A percentile compares a stretch with the other conserved stretches of the same genome.
These are phyloP conservation scores for Claviceps capensis DNA, from an alignment of 2,329 filamentous ascomycete species.

Conservation along the genomic window DNA sequence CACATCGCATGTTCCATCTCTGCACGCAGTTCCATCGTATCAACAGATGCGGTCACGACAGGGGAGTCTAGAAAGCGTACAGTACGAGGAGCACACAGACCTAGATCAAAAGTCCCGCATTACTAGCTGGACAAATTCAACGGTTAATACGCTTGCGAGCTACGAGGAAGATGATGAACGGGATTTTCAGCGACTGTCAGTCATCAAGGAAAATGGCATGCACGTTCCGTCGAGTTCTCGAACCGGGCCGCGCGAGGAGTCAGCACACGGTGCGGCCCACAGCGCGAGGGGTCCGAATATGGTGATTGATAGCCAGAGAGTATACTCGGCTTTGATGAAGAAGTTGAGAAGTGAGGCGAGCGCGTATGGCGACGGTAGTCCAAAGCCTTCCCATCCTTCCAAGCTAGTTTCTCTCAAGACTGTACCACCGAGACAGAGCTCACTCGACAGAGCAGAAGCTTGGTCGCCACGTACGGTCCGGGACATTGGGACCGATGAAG, in stretches of 20 bases:
- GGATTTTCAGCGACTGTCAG: constrained; percentile 45
- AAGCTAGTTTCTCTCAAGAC: neutral
- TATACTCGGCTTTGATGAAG: constrained; percentile 53
- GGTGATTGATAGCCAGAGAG: constrained; percentile 39
- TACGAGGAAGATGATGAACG: constrained; percentile 25
- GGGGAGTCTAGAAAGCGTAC: constrained; percentile 39
- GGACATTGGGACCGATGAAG: constrained; percentile 19
- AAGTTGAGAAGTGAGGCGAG: constrained; percentile 29
- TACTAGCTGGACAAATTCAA: constrained; percentile 60
- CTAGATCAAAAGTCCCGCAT: constrained; percentile 48
- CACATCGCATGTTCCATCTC: constrained; percentile 32
- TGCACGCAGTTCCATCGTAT: constrained; percentile 32
- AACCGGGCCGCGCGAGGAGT: neutral
- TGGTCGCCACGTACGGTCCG: constrained; percentile 19
- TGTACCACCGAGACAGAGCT: constrained; percentile 8
- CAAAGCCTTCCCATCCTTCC: neutral
- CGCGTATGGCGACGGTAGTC: constrained; percentile 4
- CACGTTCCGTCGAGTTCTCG: constrained; percentile 24
- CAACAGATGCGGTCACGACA: constrained; percentile 36
- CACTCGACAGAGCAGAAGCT: constrained; percentile 6
- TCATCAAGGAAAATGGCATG: constrained; percentile 44
- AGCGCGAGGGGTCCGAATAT: constrained; percentile 8
- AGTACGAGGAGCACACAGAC: constrained; percentile 22
- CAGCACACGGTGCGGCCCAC: neutral
- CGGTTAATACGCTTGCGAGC: constrained; percentile 38